Evolutionary conservation across 495 filamentous ascomycete genomes (phyloP).

Genomic region (Xylaria cubensis): DNA sequence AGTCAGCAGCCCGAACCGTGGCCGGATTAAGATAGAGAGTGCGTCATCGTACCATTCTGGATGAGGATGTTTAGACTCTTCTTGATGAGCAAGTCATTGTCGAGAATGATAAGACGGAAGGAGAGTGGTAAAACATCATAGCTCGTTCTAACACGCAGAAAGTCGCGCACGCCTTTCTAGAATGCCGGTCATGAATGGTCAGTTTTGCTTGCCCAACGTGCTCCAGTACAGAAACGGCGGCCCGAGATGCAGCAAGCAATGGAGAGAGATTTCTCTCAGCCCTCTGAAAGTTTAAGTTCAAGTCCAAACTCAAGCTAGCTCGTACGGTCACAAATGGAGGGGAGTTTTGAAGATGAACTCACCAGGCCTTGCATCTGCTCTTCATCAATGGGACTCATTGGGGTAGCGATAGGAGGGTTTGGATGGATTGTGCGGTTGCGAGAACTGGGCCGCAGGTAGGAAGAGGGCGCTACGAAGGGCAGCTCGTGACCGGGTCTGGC

Average conservation of each 20-base stretch:
- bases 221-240: not conserved
- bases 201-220: conserved; percentile 18
- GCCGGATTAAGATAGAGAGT: not conserved
- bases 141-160: conserved; percentile 93
- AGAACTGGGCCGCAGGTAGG: conserved; percentile 77
- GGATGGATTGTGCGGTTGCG: conserved; percentile 51
- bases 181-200: not conserved
- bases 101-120: conserved; percentile 94
- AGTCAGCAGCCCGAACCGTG: conserved; percentile 25
- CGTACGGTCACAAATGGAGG: conserved; percentile 14
- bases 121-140: conserved; percentile 99
- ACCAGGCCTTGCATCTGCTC: conserved; percentile 95
- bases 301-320: not conserved
- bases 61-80: conserved; percentile 95
- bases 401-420: conserved; percentile 56
- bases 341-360: conserved; percentile 44
- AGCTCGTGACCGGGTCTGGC: conserved; percentile 55
- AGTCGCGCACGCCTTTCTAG: conserved; percentile 89
- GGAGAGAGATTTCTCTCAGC: not conserved
- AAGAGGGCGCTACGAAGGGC: conserved; percentile 77
- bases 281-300: not conserved
- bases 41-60: conserved; percentile 77
- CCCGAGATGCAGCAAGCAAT: not conserved
- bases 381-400: conserved; percentile 78
- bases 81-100: conserved; percentile 92